Conservation (phyloP, 176 grass and related monocot species). For the Thalia dealbata region DNA sequence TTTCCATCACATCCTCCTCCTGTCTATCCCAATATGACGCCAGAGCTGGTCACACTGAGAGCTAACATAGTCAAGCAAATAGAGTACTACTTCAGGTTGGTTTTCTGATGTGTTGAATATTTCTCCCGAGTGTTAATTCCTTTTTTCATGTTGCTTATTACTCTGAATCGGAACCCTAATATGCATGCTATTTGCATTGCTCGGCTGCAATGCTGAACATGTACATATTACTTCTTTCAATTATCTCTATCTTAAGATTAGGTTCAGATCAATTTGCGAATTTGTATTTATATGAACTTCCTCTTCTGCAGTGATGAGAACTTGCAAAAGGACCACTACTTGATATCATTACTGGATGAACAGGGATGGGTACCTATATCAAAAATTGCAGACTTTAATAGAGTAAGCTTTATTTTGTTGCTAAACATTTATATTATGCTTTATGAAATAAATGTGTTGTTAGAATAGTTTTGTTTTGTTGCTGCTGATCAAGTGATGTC, state of each 20-base stretch:
- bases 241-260: neutral
- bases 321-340: constrained; percentile 47
- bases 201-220: neutral
- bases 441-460: neutral
- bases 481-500: neutral
- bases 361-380: constrained; percentile 59
- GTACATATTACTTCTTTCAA: neutral
- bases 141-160: neutral
- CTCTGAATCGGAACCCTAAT: neutral
- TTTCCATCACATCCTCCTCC: constrained; percentile 31
- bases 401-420: constrained; percentile 36
- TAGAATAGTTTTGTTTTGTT: neutral
- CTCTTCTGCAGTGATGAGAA: constrained; percentile 40
- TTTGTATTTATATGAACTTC: constrained; percentile 1
- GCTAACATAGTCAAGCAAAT: constrained; percentile 53
- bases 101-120: constrained; percentile 15
- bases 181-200: neutral
- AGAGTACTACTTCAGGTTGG: constrained; percentile 66
- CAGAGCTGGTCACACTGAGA: constrained; percentile 38
- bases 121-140: neutral
- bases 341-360: constrained; percentile 74
- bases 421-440: neutral
- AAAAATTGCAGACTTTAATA: constrained; percentile 71
- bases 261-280: neutral
- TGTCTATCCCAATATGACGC: constrained; percentile 27